Conservation (phyloP, 768 basidiomycete species). For the Auriculariales sp. region DNA sequence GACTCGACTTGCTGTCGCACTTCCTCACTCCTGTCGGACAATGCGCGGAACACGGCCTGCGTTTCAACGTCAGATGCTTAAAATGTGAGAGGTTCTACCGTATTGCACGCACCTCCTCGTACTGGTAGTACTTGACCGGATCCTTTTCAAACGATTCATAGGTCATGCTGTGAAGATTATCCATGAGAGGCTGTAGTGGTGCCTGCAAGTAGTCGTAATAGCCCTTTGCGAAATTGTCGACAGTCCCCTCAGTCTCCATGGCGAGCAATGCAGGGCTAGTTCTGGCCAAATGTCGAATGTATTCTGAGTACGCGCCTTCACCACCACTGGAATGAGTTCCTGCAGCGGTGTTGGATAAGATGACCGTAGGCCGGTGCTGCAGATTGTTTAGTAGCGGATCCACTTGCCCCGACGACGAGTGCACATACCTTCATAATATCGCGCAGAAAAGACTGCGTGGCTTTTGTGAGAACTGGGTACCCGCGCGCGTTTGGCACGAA, state of each 20-base stretch:
- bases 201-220: slow-evolving; percentile 95
- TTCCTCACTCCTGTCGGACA: slow-evolving; percentile 52
- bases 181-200: slow-evolving; percentile 90
- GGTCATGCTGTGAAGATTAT: slow-evolving; percentile 87
- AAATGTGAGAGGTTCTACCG: not conserved
- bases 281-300: slow-evolving; percentile 70
- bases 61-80: not conserved
- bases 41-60: slow-evolving; percentile 36
- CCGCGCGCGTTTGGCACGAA: slow-evolving; percentile 95
- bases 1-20: slow-evolving; percentile 37
- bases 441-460: slow-evolving; percentile 80
- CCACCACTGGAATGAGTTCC: slow-evolving; percentile 69
- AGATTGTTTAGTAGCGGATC: not conserved
- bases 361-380: slow-evolving; percentile 75
- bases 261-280: slow-evolving; percentile 57
- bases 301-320: slow-evolving; percentile 79
- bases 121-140: slow-evolving; percentile 89
- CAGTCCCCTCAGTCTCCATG: slow-evolving; percentile 49
- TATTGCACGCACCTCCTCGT: slow-evolving; percentile 61
- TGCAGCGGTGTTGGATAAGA: slow-evolving; percentile 55
- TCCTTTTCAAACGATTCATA: slow-evolving; percentile 98
- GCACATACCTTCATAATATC: slow-evolving; percentile 70
- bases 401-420: too few relatives aligned
- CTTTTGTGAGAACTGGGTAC: slow-evolving; percentile 91
- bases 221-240: slow-evolving; percentile 81